A percentile compares a stretch with the other conserved stretches of the same genome.
Evolutionary conservation across 305 asterid genomes (phyloP).

Genomic region (Plantago coronopus): DNA sequence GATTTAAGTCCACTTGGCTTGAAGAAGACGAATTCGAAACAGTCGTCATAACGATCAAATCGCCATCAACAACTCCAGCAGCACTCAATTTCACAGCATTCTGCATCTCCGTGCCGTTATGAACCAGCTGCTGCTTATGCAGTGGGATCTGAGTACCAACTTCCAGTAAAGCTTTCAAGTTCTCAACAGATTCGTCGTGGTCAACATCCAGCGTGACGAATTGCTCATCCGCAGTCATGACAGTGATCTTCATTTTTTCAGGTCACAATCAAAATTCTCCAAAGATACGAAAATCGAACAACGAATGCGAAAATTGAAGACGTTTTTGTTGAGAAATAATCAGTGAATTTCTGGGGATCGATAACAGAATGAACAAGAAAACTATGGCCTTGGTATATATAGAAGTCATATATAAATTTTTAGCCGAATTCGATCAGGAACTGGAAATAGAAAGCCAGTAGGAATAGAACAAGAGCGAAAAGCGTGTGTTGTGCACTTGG

Average conservation of each 20-base stretch:
- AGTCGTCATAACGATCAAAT: slow-evolving; percentile 79
- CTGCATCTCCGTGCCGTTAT: slow-evolving; percentile 72
- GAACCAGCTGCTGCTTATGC: slow-evolving; percentile 80
- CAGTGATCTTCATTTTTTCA: slow-evolving; percentile 88
- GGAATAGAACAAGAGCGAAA: too few species aligned
- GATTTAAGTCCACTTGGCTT: slow-evolving; percentile 52
- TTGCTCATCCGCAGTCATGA: slow-evolving; percentile 92
- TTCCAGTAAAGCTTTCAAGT: slow-evolving; percentile 89
- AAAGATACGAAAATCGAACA: too few species aligned
- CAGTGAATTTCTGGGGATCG: too few species aligned
- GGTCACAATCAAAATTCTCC: slow-evolving; percentile 13
- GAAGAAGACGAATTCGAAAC: slow-evolving; percentile 25
- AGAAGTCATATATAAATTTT: too few species aligned
- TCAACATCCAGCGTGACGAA: slow-evolving; percentile 79
- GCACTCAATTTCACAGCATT: slow-evolving; percentile 71
- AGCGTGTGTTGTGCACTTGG: too few species aligned
- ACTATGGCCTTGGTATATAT: too few species aligned
- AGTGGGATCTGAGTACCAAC: slow-evolving; percentile 82
- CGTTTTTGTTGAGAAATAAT: too few species aligned
- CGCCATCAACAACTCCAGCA: slow-evolving; percentile 75
- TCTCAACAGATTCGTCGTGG: slow-evolving; percentile 96
- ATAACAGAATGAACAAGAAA: too few species aligned
- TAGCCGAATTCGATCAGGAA: too few species aligned
- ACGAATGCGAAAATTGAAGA: too few species aligned
- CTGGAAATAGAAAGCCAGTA: too few species aligned